Base-by-base conservation (phyloP, 2,329 filamentous ascomycete genomes). In the Trichoderma koningii region DNA sequence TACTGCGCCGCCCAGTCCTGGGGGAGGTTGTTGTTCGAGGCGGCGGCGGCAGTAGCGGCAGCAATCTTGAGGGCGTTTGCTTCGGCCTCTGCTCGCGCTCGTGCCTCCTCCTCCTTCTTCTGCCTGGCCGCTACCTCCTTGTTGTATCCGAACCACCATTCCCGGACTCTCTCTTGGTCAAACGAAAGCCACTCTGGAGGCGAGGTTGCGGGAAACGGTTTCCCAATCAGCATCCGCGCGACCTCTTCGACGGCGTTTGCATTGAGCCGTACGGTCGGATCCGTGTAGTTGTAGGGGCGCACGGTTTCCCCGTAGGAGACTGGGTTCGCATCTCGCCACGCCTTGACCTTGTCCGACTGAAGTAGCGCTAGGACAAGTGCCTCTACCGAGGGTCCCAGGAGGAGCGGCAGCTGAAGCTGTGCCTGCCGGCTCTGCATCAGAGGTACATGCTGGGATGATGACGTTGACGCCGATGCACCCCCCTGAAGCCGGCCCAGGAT, bases 111-210 rank as follows among this genome's bases (percentile, higher is more conserved):
- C 30, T 76, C 75, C 56, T 73, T 76, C 63, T 78, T 78, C 53
- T 80, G 75, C 52, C 76, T 76, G 1, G 72, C 71, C 9, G 76
- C 73, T 14, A 72, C 52, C 59, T 80, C 79, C 66, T 76, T 78
- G 63, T 78, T 78, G 67, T 80, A 82, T 0, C 82, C 83, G 12
- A 79, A 73, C 76, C 80, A 82, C 84, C 85, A 87, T 67, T 84
- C 80, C 10, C 80, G 79, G 0, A 81, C 76, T 66, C 79, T 79
- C 38, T 80, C 80, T 3, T 79, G 73, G 38, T 82, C 77, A 23
- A 80, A 74, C 10, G 74, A 74, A 68, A 87, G 78, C 79, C 83
- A 85, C 19, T 80, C 78, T 1, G 85, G 84, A 3, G 85, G 82
- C 50, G 82, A 78, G 1, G 71, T 80, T 2, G 84, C 74, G 15